Conservation (phyloP, 2,329 filamentous ascomycete genomes). For the Monosporascus sp. region DNA sequence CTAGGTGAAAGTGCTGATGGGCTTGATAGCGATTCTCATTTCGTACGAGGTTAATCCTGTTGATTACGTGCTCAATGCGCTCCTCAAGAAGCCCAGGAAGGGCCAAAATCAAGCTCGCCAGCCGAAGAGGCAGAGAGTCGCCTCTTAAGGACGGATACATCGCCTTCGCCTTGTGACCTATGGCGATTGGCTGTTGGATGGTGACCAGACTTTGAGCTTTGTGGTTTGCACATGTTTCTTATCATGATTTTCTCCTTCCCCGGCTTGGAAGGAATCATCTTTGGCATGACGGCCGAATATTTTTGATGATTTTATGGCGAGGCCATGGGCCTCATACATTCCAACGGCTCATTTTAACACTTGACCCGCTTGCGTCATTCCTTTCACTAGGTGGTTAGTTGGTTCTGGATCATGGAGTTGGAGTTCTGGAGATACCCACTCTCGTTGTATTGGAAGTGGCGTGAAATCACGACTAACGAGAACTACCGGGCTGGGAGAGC, state of each 20-base stretch:
- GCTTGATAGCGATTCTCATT: background rate
- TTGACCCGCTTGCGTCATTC: too few relatives aligned
- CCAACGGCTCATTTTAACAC: too few relatives aligned
- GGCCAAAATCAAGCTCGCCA: background rate
- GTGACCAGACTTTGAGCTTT: background rate
- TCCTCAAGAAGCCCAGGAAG: background rate
- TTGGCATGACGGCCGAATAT: too few relatives aligned
- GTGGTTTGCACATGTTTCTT: background rate
- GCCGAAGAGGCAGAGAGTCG: background rate
- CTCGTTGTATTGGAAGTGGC: background rate
- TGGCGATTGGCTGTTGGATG: background rate
- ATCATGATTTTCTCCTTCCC: too few relatives aligned
- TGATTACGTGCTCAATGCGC: background rate
- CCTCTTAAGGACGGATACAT: background rate
- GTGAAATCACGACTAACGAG: background rate
- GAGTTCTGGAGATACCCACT: background rate
- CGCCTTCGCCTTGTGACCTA: background rate
- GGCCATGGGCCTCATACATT: too few relatives aligned
- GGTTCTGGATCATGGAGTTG: background rate
- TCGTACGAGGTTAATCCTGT: background rate
- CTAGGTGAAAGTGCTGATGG: background rate
- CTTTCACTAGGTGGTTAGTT: background rate
- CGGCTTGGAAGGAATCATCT: too few relatives aligned
- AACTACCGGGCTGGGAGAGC: background rate
- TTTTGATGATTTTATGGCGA: too few relatives aligned